Evolutionary conservation across 306 rosid species (phyloP), one percentile per base, ranked within the genome.

Genomic region (Vigna reflexopilosa): DNA sequence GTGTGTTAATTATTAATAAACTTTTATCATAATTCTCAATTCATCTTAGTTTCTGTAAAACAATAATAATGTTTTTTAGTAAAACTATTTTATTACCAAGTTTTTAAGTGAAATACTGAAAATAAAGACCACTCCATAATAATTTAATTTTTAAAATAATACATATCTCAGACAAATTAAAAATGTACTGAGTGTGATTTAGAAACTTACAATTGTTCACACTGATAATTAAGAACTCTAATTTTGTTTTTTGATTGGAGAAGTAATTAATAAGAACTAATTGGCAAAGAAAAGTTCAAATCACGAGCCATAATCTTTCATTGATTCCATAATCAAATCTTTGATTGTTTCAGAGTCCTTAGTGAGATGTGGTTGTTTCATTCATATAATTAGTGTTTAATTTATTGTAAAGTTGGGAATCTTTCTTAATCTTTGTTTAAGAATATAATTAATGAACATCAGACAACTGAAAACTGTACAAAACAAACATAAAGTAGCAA

Each of bases 401-500:
- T n/a, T 12, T 62, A 62, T 30, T 62, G 6, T 3, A 30, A 17
- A 61, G 10, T 20, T 48, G 17, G 17, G 71, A 62, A 75, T 75
- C 70, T 73, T 58, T 73, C 78, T 38, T 24, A 42, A 42, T 57
- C 58, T 75, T 9, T 30, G 11, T 20, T 30, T 7, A 52, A 34
- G 51, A 50, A 50, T 50, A 49, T 76, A 42, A 62, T 6, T 14
- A 22, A 19, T 49, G 72, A 76, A 64, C 2, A 49, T 16, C 9
- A 62, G 51, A 34, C 40, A 63, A 32, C 52, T 9, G 52, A 24
- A 50, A 64, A 17, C 32, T 30, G 69, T 48, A 32, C 20, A 63
- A 75, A 26, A 62, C 62, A 75, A 13, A 62, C 71, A 48, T 1
- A 76, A 65, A 64, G 51, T 64, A 50, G 5, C 42, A 26, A 15